These are phyloP conservation scores for Aspergillus sojae DNA, from an alignment of 2,329 filamentous ascomycete species.

Conservation along the genomic window DNA sequence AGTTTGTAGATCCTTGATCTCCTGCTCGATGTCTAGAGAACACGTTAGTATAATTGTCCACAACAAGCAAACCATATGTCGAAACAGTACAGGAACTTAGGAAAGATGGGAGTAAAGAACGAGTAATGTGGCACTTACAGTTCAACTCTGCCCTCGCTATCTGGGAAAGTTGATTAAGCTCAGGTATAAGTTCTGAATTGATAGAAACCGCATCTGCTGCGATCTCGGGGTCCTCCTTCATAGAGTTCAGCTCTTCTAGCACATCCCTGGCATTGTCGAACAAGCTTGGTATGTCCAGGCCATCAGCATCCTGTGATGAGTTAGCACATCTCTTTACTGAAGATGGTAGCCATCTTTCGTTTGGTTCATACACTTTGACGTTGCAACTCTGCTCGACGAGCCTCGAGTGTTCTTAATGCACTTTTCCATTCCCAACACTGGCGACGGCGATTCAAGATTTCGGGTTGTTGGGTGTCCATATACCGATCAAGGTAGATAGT, in stretches of 20 bases:
- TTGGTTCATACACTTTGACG: slow-evolving; percentile 34
- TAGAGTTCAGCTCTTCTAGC: slow-evolving; percentile 44
- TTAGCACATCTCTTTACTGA: slow-evolving; percentile 19
- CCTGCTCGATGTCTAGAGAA: slow-evolving; percentile 37
- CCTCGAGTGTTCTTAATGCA: slow-evolving; percentile 60
- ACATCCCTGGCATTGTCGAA: slow-evolving; percentile 44
- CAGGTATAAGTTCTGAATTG: slow-evolving; percentile 42
- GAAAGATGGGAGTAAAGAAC: neutral
- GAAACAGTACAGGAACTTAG: neutral
- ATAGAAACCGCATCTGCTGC: slow-evolving; percentile 47
- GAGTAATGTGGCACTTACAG: slow-evolving; percentile 29
- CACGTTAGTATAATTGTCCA: slow-evolving; percentile 13
- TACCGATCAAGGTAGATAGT: slow-evolving; percentile 87
- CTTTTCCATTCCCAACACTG: slow-evolving; percentile 75
- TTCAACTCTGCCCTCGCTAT: slow-evolving; percentile 52
- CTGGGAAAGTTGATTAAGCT: slow-evolving; percentile 50
- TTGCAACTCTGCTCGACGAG: slow-evolving; percentile 46
- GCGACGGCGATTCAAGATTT: slow-evolving; percentile 65
- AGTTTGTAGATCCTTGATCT: slow-evolving; percentile 54
- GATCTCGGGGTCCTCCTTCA: slow-evolving; percentile 36
- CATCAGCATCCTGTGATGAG: slow-evolving; percentile 22
- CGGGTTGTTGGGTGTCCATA: slow-evolving; percentile 64
- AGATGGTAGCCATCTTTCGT: neutral
- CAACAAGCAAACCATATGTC: neutral
- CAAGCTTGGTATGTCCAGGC: slow-evolving; percentile 34